Percentiles rank a stretch among this genome's conserved stretches.
phyloP scores from a whole-genome alignment of 208 protist species.

The Spongospora subterranea region DNA sequence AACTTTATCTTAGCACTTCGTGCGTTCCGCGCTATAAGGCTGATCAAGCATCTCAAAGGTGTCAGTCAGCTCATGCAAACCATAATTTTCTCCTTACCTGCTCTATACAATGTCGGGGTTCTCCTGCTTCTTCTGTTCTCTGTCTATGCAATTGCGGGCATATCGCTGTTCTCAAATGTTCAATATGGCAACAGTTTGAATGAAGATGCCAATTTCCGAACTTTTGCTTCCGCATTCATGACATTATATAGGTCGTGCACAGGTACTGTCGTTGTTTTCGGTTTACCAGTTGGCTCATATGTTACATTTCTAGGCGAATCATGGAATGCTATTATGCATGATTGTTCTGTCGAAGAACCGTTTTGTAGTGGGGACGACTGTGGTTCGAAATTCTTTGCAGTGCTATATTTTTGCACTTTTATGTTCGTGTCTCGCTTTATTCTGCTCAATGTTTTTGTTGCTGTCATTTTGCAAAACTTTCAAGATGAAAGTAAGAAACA shows the following conservation, averaged over 20 bases:
- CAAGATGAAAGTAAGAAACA: slow-evolving; percentile 22
- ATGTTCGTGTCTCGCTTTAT: slow-evolving; percentile 67
- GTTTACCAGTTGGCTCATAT: slow-evolving; percentile 64
- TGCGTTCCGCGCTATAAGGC: slow-evolving; percentile 64
- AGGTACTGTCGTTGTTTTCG: no score
- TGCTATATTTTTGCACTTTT: slow-evolving; percentile 71
- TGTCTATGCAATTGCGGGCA: slow-evolving; percentile 65
- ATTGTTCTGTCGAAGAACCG: slow-evolving; percentile 57
- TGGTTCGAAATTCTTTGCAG: neutral
- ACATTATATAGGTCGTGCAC: no score
- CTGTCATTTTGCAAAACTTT: slow-evolving; percentile 75
- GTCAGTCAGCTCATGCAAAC: slow-evolving; percentile 66
- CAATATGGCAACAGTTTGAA: slow-evolving; percentile 61
- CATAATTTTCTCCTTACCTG: slow-evolving; percentile 67
- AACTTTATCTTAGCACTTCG: slow-evolving; percentile 53
- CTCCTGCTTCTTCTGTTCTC: slow-evolving; percentile 71
- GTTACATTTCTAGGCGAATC: slow-evolving; percentile 60
- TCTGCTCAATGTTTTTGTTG: slow-evolving; percentile 74
- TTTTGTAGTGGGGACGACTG: slow-evolving; percentile 56
- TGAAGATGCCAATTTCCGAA: slow-evolving; percentile 68
- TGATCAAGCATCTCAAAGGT: slow-evolving; percentile 64
- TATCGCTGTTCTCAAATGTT: slow-evolving; percentile 69
- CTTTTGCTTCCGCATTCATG: slow-evolving; percentile 66
- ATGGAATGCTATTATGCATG: slow-evolving; percentile 70
- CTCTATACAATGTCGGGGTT: slow-evolving; percentile 68